phyloP scores from a whole-genome alignment of 2,329 filamentous ascomycete genomes.

The Esteya vermicola region DNA sequence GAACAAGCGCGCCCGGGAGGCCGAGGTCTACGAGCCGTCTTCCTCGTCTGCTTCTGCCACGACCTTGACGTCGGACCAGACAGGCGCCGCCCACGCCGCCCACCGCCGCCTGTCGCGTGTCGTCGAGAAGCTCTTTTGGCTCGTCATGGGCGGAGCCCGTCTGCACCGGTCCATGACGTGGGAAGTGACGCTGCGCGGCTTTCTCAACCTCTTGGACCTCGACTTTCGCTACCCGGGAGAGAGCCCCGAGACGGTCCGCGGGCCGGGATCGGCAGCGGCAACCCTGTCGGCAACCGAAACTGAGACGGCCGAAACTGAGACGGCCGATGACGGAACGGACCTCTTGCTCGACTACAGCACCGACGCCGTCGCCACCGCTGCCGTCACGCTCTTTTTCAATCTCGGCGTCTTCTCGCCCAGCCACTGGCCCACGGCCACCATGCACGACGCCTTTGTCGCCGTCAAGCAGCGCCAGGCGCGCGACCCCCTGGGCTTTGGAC shows the following conservation, averaged over 20 bases:
- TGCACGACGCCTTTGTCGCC: too few species aligned
- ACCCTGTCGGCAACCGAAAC: not conserved
- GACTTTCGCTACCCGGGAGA: not conserved
- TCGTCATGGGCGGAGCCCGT: conserved; percentile 12
- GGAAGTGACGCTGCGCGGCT: conserved; percentile 13
- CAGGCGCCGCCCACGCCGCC: not conserved
- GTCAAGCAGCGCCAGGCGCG: too few species aligned
- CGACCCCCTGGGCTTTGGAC: too few species aligned
- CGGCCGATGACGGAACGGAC: not conserved
- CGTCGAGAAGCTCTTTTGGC: conserved; percentile 16
- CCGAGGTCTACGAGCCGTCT: too few species aligned
- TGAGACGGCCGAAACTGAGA: not conserved
- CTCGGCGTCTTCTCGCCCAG: conserved; percentile 9
- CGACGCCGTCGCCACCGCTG: conserved; percentile 1
- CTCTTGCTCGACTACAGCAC: conserved; percentile 1
- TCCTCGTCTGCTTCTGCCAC: too few species aligned
- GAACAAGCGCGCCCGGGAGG: too few species aligned
- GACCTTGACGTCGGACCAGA: too few species aligned
- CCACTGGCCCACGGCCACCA: conserved; percentile 5
- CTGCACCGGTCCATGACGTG: conserved; percentile 12
- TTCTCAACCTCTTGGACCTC: conserved; percentile 3
- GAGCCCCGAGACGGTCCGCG: too few species aligned
- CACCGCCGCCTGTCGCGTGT: conserved; percentile 6
- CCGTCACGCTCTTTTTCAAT: conserved; percentile 5
- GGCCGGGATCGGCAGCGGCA: too few species aligned